These are phyloP conservation scores for Fusarium nanum DNA, from an alignment of 2,329 filamentous ascomycete genomes.

Conservation along the genomic window DNA sequence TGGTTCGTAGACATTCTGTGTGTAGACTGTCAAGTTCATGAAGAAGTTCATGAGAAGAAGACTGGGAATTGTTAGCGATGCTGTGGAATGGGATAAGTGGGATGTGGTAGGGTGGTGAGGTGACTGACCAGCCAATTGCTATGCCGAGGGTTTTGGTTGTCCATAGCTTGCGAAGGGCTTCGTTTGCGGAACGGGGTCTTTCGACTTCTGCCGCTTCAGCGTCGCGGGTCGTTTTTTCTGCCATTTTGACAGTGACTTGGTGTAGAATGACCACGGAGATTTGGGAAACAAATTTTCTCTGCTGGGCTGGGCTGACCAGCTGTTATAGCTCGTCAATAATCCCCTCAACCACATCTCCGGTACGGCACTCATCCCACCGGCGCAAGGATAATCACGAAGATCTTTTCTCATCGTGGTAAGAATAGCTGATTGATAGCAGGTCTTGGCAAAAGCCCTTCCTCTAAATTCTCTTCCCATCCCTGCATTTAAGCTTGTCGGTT, in stretches of 20 bases:
- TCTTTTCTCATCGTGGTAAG: conserved; percentile 22
- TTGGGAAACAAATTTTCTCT: not conserved
- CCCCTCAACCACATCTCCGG: not conserved
- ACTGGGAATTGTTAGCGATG: not conserved
- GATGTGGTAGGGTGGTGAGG: no score
- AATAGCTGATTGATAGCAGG: conserved; percentile 31
- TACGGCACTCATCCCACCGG: conserved; percentile 11
- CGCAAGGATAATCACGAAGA: not conserved
- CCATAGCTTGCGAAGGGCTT: conserved; percentile 33
- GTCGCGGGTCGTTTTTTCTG: not conserved
- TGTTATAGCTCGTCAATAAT: not conserved
- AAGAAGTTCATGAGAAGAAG: conserved; percentile 39
- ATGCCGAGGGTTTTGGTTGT: conserved; percentile 1
- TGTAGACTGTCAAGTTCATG: conserved; percentile 38
- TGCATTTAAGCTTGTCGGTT: conserved; percentile 7
- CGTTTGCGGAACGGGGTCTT: conserved; percentile 14
- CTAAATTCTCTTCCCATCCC: not conserved
- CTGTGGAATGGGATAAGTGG: rapidly evolving
- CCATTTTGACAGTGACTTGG: conserved; percentile 5
- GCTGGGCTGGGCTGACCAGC: rapidly evolving
- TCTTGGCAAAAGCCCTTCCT: no score
- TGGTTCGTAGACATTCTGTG: conserved; percentile 35
- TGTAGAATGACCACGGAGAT: not conserved
- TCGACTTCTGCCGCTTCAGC: not conserved
- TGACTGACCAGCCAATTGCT: conserved; percentile 25